Base-by-base conservation (phyloP, 257 asterid species). In the Anisodus acutangulus region DNA sequence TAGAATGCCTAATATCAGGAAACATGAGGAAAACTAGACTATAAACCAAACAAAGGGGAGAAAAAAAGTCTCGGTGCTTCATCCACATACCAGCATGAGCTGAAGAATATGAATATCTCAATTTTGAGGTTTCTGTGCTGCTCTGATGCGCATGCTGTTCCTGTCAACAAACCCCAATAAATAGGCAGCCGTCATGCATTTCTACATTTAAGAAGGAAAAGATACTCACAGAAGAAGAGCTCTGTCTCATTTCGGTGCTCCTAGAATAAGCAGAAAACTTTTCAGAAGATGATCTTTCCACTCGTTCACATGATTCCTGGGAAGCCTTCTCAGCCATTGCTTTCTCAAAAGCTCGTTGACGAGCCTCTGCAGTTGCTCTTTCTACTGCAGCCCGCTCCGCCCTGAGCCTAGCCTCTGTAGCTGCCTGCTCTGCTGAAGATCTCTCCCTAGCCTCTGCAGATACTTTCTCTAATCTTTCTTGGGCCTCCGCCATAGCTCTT, bases 311-410 rank as follows among this genome's bases (percentile, higher is more conserved):
- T 71, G 83, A 70, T 80, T 86, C 92, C 69, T 81, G 72, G 49
- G 86, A 80, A 88, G 90, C 82, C 85, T 86, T 92, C 74, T 88
- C 92, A 84, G 91, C 89, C 93, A 88, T 90, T 80, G 90, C 86
- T 88, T 92, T 94, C 86, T 90, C 93, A 82, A 91, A 87, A 90
- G 98, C 97, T 85, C 97, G 91, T 60, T 90, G 97, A 5, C 94
- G 89, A 87, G 98, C 97, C 92, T 94, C 99, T 84, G 91, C 89
- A 82, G 93, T 91, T 85, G 97, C 95, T 90, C 97, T 91, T 87
- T 94, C 98, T 47, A 92, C 95, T 4, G 97, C 95, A 90, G 97
- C 93, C 71, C 92, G 95, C 86, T 95, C 99, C 51, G 90, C 87
- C 91, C 91, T 92, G 84, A 91, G 88, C 90, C 95, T 90, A 86